A percentile compares a stretch with the other conserved stretches of the same genome.
Evolutionary conservation across 257 asterid species (phyloP).

Genomic region (Fraxinus pennsylvanica): DNA sequence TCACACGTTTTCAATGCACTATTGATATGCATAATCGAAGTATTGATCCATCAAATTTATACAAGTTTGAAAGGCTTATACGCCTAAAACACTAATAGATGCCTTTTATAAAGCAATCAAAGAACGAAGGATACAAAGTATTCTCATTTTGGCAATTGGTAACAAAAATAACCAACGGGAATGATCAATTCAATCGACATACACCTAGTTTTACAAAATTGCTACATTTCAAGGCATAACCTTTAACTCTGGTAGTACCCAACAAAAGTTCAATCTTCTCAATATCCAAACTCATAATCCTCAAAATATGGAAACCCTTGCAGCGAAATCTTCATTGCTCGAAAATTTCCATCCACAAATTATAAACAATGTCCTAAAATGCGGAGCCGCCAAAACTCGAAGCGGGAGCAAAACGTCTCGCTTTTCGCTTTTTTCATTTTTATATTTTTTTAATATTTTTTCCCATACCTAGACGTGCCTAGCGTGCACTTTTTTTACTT

Average conservation of each 20-base stretch:
- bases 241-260: constrained; percentile 40
- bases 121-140: not conserved
- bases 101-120: not conserved
- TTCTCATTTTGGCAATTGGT: not conserved
- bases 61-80: no score
- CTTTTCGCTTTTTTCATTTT: no score
- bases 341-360: constrained; percentile 24
- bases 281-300: constrained; percentile 2
- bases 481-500: no score
- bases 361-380: no score
- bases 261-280: constrained; percentile 23
- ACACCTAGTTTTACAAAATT: constrained; percentile 42
- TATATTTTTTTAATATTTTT: no score
- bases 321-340: constrained; percentile 52
- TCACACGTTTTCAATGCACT: no score
- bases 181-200: constrained; percentile 28
- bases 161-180: constrained; percentile 20
- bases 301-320: constrained; percentile 18
- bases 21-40: no score
- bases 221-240: constrained; percentile 25
- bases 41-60: no score
- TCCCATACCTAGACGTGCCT: no score
- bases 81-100: no score
- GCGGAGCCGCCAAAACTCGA: no score
- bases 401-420: no score